phyloP scores from a whole-genome alignment of 2,329 filamentous ascomycete genomes.

The Pseudogymnoascus sp. region DNA sequence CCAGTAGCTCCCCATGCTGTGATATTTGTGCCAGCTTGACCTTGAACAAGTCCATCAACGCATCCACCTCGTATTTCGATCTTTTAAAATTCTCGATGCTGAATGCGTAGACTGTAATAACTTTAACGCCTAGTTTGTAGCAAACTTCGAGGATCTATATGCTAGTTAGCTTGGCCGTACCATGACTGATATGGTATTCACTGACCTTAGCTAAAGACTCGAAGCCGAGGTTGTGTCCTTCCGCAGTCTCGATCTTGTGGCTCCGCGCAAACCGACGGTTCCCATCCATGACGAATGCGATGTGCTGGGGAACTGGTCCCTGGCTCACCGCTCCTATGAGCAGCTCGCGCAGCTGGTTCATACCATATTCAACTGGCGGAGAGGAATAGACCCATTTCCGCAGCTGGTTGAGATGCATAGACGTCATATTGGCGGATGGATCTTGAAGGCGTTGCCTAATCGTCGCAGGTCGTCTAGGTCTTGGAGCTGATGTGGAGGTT shows the following conservation, averaged over 20 bases:
- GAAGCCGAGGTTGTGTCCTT: slow-evolving; percentile 92
- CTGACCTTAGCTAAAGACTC: slow-evolving; percentile 81
- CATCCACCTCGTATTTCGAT: slow-evolving; percentile 92
- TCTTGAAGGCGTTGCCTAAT: background rate
- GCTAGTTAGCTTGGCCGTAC: background rate
- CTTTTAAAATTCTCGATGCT: slow-evolving; percentile 99
- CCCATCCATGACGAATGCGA: slow-evolving; percentile 99
- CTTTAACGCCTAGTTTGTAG: slow-evolving; percentile 94
- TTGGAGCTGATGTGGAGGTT: background rate
- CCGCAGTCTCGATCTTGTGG: slow-evolving; percentile 90
- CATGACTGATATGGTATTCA: slow-evolving; percentile 12
- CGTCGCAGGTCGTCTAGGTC: background rate
- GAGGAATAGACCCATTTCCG: slow-evolving; percentile 76
- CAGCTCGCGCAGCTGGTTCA: slow-evolving; percentile 69
- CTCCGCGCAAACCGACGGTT: slow-evolving; percentile 86
- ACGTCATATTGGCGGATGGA: slow-evolving; percentile 29
- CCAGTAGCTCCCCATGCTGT: slow-evolving; percentile 86
- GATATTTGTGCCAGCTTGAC: slow-evolving; percentile 86
- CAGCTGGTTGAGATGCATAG: slow-evolving; percentile 51
- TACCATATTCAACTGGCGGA: slow-evolving; percentile 84
- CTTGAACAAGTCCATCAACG: slow-evolving; percentile 95
- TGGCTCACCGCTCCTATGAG: slow-evolving; percentile 83
- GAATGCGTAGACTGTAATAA: slow-evolving; percentile 96
- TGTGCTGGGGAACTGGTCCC: slow-evolving; percentile 85
- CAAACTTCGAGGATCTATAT: slow-evolving; percentile 84